Evolutionary conservation across 2,329 filamentous ascomycete species (phyloP).

Genomic region (Hypoxylon sp.): DNA sequence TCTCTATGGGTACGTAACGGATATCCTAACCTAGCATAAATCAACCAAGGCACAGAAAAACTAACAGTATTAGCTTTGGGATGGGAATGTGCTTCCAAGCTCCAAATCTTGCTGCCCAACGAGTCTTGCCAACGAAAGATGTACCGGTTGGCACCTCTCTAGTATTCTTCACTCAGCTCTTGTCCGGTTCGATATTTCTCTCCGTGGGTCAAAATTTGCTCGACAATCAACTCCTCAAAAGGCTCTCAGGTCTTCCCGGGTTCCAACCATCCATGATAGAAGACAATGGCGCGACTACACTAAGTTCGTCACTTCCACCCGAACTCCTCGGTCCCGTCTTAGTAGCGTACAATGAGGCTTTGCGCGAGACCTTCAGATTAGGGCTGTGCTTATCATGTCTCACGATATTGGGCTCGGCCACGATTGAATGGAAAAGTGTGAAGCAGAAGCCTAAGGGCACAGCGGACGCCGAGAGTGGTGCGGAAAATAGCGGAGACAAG

Average conservation of each 20-base stretch:
- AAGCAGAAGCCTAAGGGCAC: slow-evolving; percentile 51
- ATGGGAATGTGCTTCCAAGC: slow-evolving; percentile 62
- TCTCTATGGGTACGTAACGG: slow-evolving; percentile 47
- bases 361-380: slow-evolving; percentile 73
- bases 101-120: slow-evolving; percentile 64
- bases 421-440: slow-evolving; percentile 72
- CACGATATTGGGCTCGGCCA: slow-evolving; percentile 67
- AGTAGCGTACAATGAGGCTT: slow-evolving; percentile 72
- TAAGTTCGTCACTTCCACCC: slow-evolving; percentile 44
- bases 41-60: background rate
- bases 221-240: slow-evolving; percentile 58
- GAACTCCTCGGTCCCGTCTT: slow-evolving; percentile 51
- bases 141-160: slow-evolving; percentile 61
- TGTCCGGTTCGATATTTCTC: slow-evolving; percentile 64
- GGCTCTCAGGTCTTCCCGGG: slow-evolving; percentile 53
- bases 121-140: slow-evolving; percentile 60
- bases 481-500: background rate
- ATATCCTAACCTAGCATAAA: slow-evolving; percentile 56
- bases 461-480: slow-evolving; percentile 43
- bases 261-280: slow-evolving; percentile 51
- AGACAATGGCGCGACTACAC: slow-evolving; percentile 53
- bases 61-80: slow-evolving; percentile 54
- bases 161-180: slow-evolving; percentile 63
- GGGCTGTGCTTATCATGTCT: slow-evolving; percentile 68
- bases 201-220: slow-evolving; percentile 64